Evolutionary conservation across 805 yeast genomes (phyloP).

Genomic region (Starmerella roubikii): DNA sequence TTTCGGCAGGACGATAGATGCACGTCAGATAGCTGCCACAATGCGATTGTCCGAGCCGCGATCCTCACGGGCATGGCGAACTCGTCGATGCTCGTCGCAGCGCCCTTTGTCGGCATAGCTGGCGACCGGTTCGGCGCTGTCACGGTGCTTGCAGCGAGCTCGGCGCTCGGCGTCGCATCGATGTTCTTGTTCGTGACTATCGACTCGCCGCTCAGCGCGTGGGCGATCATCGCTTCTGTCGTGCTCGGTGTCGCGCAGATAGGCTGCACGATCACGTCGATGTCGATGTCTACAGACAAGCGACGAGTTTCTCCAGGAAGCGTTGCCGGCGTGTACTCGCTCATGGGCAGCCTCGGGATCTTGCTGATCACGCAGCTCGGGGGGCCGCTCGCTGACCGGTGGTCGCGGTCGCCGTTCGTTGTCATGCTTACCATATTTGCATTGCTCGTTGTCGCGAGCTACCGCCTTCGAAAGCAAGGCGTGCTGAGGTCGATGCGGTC

Average conservation of each 20-base stretch:
- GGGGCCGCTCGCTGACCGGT: constrained; percentile 43
- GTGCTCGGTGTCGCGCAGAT: constrained; percentile 50
- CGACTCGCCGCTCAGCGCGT: constrained; percentile 28
- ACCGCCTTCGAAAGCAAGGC: constrained; percentile 5
- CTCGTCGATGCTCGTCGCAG: constrained; percentile 39
- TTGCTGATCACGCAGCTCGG: constrained; percentile 46
- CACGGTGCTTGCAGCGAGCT: constrained; percentile 24
- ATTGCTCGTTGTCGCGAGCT: constrained; percentile 3
- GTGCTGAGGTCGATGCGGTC: constrained; percentile 8
- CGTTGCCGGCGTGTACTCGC: constrained; percentile 54
- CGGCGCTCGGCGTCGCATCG: constrained; percentile 16
- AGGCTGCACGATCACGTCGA: constrained; percentile 47
- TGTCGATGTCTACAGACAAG: constrained; percentile 43
- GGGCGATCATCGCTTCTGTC: constrained; percentile 29
- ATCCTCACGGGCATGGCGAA: constrained; percentile 58
- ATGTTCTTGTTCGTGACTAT: constrained; percentile 19
- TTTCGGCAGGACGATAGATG: constrained; percentile 42
- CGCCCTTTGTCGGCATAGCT: constrained; percentile 52
- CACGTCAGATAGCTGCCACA: constrained; percentile 32
- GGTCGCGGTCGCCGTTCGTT: constrained; percentile 47
- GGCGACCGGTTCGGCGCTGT: constrained; percentile 36
- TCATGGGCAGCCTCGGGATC: constrained; percentile 57
- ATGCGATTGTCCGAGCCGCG: constrained; percentile 53
- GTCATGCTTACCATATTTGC: constrained; percentile 35
- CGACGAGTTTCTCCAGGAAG: constrained; percentile 42